These are phyloP conservation scores for Trichosporon faecale DNA, from an alignment of 1,284 basidiomycete species.

Conservation along the genomic window DNA sequence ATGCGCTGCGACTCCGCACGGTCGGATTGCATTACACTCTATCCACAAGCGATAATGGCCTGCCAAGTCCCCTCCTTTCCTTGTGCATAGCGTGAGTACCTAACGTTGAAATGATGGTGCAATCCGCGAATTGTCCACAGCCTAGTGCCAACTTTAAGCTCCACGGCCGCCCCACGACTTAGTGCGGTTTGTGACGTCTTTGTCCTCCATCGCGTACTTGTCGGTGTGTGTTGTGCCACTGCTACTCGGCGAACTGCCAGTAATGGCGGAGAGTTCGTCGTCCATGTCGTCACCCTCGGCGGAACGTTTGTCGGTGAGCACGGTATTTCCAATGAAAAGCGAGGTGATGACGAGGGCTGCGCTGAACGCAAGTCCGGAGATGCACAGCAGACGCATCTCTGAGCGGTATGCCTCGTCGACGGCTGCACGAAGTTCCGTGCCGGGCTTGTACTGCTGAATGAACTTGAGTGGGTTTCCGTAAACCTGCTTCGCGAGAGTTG, in stretches of 20 bases:
- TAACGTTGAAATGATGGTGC: background rate
- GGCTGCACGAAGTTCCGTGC: conserved; percentile 41
- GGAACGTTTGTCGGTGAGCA: conserved; percentile 12
- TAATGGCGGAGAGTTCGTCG: background rate
- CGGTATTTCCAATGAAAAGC: conserved; percentile 21
- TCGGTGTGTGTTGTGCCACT: background rate
- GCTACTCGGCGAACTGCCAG: background rate
- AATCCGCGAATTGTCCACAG: background rate
- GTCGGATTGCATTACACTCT: background rate
- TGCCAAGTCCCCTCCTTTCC: background rate
- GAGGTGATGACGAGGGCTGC: conserved; percentile 25
- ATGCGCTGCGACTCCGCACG: background rate
- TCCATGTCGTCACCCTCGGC: conserved; percentile 35
- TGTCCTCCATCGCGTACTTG: background rate
- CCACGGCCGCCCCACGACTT: background rate
- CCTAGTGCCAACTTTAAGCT: background rate
- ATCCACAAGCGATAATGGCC: background rate
- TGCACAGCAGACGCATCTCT: conserved; percentile 35
- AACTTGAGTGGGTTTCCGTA: conserved; percentile 45
- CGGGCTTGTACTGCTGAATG: conserved; percentile 38
- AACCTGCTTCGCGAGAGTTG: conserved; percentile 10
- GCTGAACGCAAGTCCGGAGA: conserved; percentile 34
- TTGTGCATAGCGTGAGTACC: background rate
- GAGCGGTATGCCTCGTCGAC: conserved; percentile 38
- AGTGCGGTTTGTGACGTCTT: background rate